Percentiles rank a stretch among this genome's conserved stretches.
phyloP scores from a whole-genome alignment of 2,329 filamentous ascomycete genomes.

The Beauveria brongniartii region DNA sequence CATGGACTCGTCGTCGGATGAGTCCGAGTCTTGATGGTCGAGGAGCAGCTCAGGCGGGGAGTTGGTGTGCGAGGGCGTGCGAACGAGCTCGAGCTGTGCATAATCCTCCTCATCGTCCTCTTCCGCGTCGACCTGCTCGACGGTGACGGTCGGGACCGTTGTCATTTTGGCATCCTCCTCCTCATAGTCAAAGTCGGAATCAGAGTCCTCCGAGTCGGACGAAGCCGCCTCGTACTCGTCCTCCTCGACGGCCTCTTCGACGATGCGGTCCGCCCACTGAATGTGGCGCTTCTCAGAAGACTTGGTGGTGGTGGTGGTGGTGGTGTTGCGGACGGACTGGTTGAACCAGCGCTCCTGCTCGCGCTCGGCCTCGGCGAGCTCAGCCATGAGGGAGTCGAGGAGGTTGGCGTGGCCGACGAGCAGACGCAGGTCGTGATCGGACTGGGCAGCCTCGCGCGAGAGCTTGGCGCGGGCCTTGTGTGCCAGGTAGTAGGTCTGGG shows the following conservation, averaged over 20 bases:
- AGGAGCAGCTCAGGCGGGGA: conserved; percentile 63
- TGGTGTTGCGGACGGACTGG: conserved; percentile 69
- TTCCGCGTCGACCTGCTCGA: conserved; percentile 33
- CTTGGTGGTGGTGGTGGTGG: conserved; percentile 20
- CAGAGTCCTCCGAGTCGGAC: conserved; percentile 39
- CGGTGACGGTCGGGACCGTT: conserved; percentile 35
- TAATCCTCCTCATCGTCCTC: conserved; percentile 52
- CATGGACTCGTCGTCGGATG: conserved; percentile 68
- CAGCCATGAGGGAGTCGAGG: conserved; percentile 88
- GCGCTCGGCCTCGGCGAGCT: conserved; percentile 83
- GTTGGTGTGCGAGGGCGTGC: conserved; percentile 57
- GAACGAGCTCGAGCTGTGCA: conserved; percentile 57
- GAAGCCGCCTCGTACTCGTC: conserved; percentile 53
- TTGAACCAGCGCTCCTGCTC: conserved; percentile 99
- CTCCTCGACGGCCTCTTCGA: conserved; percentile 45
- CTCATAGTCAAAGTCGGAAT: conserved; percentile 40
- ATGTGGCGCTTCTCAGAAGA: conserved; percentile 61
- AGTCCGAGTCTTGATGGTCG: conserved; percentile 60
- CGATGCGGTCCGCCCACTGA: conserved; percentile 77
- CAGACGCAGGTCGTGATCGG: conserved; percentile 89
- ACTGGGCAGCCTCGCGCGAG: conserved; percentile 76
- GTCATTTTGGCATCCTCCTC: conserved; percentile 48
- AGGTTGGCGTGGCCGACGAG: conserved; percentile 98
- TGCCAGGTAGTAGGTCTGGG: conserved; percentile 96
- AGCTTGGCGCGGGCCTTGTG: conserved; percentile 97